Evolutionary conservation across 208 protist genomes (phyloP), one percentile per base, ranked within the genome.

Genomic region (Trypanosoma rangeli): DNA sequence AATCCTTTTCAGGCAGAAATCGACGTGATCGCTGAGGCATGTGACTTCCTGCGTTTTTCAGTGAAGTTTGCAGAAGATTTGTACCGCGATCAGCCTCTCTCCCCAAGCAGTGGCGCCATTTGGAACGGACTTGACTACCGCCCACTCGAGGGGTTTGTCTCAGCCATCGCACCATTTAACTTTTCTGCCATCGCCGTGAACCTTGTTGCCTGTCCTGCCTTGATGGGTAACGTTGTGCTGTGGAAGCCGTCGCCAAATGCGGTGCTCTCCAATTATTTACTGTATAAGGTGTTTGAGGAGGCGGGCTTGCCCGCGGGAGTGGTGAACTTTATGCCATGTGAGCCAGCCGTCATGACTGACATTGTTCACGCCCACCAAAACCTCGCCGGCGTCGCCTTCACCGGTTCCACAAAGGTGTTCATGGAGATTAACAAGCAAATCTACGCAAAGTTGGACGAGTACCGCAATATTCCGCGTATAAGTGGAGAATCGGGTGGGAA

Each of bases 151-250:
- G 98, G 98, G 53, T 99, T 99, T 73, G 90, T 96, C 59, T 83
- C 85, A 10, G 95, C 95, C 57, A 94, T 99, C 60, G 93, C 97
- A 29, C 98, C 98, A 16, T 99, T 99, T 78, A 99, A 99, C 84
- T 99, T 99, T 78, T 98, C 94, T n/a, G 97, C 98, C 22, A 99
- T 99, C 73, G 98, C 94, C 24, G 86, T 82, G 15, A 99, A 99
- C 84, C 85, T 99, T 28, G 82, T 85, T 31, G 90, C 85, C 12
- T 86, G 97, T 20, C 97, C 98, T 20, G 97, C 97, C 68, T 76
- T 99, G 64, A 98, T 99, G 96, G 98, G 98, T 73, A 99, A 99
- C 78, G 84, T 87, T 26, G 89, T 97, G 3, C 66, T 99, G 20
- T 99, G 97, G 97, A 99, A 99, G 79, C 98, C 98, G 56, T 93